Base-by-base conservation (phyloP, 495 filamentous ascomycete species). In the Lasiosphaeria miniovina region DNA sequence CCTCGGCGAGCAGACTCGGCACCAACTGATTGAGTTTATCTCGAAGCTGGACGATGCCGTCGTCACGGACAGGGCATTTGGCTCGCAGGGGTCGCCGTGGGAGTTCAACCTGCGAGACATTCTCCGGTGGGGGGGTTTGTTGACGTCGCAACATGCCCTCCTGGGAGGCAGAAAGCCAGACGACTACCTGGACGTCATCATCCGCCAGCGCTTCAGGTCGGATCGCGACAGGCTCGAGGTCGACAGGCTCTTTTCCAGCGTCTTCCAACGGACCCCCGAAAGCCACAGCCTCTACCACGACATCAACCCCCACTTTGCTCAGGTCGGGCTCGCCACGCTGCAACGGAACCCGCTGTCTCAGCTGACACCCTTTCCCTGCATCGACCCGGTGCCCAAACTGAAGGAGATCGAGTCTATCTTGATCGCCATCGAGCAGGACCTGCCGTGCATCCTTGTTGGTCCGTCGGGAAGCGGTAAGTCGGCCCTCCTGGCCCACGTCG, bases 101-200 rank as follows among this genome's bases (percentile, higher is more conserved):
- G 95, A 99, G 67, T 91, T 99, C 66, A 99, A 99, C 63, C 75
- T 99, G 61, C 86, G 95, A 68, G 95, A 99, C 73, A 90, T 88
- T 6, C 82, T 93, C 49, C 84, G 95, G 41, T 98, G 93, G 93
- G 80, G 97, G 36, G 82, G 90, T 57, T 68, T 99, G 49, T 75
- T 90, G 36, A 80, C 77, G 6, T 79, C 82, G 38, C 57, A 82
- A 56, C 69, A 85, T 67, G 71, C 79, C 46, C 63, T 90, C 36
- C 68, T 90, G 57, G 64, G 78, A 15, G 73, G 73, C 17, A 76
- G 77, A 2, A 74, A 73, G 40, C 78, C 86, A 14, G 77, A 81
- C 49, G 84, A 96, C 62, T 96, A 91, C 72, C 78, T 93, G 12
- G 82, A 90, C 59, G 75, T 93, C n/a, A 76, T 95, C 15, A 91